phyloP scores from a whole-genome alignment of 2,329 filamentous ascomycete species.

The Tolypocladium sp. region DNA sequence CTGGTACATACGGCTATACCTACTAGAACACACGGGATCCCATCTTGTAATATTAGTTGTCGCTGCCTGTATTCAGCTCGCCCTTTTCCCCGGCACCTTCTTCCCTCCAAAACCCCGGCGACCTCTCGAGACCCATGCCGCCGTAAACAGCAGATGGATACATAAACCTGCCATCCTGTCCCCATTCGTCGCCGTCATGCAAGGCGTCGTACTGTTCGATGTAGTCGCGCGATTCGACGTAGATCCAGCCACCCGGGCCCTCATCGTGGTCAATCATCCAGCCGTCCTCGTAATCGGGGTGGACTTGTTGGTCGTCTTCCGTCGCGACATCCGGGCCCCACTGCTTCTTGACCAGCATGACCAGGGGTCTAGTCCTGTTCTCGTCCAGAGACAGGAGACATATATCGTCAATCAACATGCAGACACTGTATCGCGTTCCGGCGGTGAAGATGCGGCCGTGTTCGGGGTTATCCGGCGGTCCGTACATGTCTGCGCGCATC shows the following conservation, averaged over 20 bases:
- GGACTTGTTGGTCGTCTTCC: background rate
- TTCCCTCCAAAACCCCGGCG: background rate
- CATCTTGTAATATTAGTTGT: background rate
- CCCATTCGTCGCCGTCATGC: background rate
- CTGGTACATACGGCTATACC: no score
- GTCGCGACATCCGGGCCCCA: background rate
- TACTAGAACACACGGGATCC: no score
- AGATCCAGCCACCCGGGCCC: background rate
- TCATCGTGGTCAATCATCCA: background rate
- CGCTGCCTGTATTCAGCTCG: background rate
- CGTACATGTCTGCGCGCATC: background rate
- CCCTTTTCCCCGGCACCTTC: background rate
- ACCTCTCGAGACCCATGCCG: background rate
- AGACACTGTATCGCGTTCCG: background rate
- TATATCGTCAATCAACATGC: background rate
- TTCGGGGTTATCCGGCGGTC: background rate
- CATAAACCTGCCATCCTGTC: background rate
- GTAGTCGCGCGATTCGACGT: background rate
- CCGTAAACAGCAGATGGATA: background rate
- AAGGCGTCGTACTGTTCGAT: background rate
- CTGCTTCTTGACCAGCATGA: background rate
- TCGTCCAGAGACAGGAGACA: background rate
- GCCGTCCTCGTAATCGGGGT: background rate
- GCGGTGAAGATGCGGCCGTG: background rate
- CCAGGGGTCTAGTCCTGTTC: background rate